Base-by-base conservation (phyloP, 2,329 filamentous ascomycete genomes). In the Fusarium floridanum region DNA sequence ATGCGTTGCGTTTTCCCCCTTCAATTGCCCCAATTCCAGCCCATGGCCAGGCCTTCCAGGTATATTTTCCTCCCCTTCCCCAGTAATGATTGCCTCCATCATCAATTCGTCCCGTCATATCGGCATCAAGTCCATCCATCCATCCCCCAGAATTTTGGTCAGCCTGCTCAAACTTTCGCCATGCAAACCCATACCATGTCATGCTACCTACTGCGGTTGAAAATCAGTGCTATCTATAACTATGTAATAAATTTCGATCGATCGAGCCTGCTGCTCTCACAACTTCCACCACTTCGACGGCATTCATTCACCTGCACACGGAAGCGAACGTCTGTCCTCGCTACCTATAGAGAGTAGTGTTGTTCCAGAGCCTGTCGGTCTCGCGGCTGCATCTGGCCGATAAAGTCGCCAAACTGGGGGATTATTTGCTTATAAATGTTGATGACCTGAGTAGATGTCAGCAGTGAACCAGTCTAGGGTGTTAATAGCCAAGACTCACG, bases 381-480 rank as follows among this genome's bases (percentile, higher is more conserved):
- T 61, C 85, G 82, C 11, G 85, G 82, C 59, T 84, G 83, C 76
- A 91, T 80, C 73, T 88, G 87, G 20, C 80, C 79, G 56, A 91
- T 77, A 73, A 91, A 91, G 22, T 87, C 85, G 74, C 84, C 82
- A 74, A 91, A 91, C 67, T 90, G 86, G 16, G 89, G 89, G 62
- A 91, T 91, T 72, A 91, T 86, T 74, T 88, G 86, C 66, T 88
- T 87, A 80, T 91, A 91, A 34, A 86, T 83, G 66, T 84, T 84
- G 71, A 91, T 82, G 20, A 88, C 85, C 89, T 17, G 7, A 17
- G 24, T 10, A 17, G 29, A 14, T 32, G 11, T 66, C 55, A 67
- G 63, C 22, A 4, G 24, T 22, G 37, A 4, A 17, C 9, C 2
- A 12, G 10, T 2, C 24, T 7, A 24, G 5, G 27, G 14, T 8